Evolutionary conservation across 1,139 yeast species (phyloP).

Genomic region (Meyerozyma sp.): DNA sequence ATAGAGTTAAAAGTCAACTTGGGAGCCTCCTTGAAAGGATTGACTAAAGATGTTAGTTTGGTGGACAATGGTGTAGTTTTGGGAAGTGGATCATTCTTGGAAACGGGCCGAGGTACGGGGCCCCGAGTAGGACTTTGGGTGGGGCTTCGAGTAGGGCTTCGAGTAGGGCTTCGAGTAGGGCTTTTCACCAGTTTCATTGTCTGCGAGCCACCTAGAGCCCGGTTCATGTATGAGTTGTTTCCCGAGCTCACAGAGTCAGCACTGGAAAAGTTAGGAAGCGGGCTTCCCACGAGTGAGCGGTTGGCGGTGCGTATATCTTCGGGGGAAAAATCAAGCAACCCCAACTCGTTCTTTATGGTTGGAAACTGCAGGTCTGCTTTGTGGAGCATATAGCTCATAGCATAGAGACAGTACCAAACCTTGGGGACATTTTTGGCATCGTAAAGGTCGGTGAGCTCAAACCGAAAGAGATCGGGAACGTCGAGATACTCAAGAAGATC

Average conservation of each 20-base stretch:
- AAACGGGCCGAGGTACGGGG: background rate
- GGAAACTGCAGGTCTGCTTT: constrained; percentile 54
- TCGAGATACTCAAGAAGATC: constrained; percentile 62
- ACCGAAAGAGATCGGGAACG: constrained; percentile 82
- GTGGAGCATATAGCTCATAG: constrained; percentile 65
- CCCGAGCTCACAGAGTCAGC: constrained; percentile 22
- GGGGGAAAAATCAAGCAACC: constrained; percentile 54
- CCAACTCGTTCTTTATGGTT: constrained; percentile 58
- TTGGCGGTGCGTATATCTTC: constrained; percentile 69
- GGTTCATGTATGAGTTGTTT: constrained; percentile 6
- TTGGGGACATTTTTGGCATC: constrained; percentile 91
- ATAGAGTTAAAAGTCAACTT: background rate
- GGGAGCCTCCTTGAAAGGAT: constrained; percentile 6
- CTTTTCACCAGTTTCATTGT: background rate
- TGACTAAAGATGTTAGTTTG: background rate
- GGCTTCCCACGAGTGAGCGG: constrained; percentile 55
- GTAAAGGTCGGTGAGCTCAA: constrained; percentile 88
- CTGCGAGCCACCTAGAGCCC: constrained; percentile 4
- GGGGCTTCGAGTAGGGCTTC: too few relatives aligned
- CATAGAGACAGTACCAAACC: constrained; percentile 91
- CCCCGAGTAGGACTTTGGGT: background rate
- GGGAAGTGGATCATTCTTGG: background rate
- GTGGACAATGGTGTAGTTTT: background rate
- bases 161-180: background rate
- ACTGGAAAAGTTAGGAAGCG: constrained; percentile 59